Conservation (phyloP, 805 yeast genomes). For the Sugiyamaella boreocaroliniensis region DNA sequence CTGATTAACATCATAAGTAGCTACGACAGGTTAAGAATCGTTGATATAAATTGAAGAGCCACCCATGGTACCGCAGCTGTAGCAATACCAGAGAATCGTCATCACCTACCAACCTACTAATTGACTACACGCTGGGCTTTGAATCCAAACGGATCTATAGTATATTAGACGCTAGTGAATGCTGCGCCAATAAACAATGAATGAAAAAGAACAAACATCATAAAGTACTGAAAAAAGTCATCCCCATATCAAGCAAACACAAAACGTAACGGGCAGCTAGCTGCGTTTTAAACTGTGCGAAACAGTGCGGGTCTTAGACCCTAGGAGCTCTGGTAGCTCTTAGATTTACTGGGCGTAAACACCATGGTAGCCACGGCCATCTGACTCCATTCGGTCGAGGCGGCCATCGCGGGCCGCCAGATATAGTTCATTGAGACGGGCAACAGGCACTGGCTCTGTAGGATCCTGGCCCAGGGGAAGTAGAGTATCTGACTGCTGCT, state of each 20-base stretch:
- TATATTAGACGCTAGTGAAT: neutral
- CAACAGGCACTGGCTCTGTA: slow-evolving; percentile 33
- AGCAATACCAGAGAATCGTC: too few species aligned
- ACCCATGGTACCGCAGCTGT: too few species aligned
- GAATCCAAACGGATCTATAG: too few species aligned
- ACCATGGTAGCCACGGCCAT: slow-evolving; percentile 38
- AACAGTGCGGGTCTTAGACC: neutral
- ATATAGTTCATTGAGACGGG: slow-evolving; percentile 46
- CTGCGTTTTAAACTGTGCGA: neutral
- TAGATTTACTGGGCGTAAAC: slow-evolving; percentile 32
- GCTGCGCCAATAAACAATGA: neutral
- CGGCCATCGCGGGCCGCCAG: slow-evolving; percentile 52
- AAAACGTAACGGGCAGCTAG: neutral
- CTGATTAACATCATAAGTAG: too few species aligned
- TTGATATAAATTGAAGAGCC: too few species aligned
- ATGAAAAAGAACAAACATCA: neutral
- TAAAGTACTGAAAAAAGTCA: neutral
- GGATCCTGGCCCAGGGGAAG: slow-evolving; percentile 27
- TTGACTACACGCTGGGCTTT: too few species aligned
- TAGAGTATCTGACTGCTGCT: slow-evolving; percentile 5
- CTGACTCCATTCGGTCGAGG: slow-evolving; percentile 47
- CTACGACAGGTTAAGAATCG: too few species aligned
- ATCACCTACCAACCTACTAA: too few species aligned
- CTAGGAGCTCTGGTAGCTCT: neutral
- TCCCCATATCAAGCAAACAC: neutral